These are phyloP conservation scores for Hemileccinum rubropunctum DNA, from an alignment of 768 basidiomycete genomes.

Conservation along the genomic window DNA sequence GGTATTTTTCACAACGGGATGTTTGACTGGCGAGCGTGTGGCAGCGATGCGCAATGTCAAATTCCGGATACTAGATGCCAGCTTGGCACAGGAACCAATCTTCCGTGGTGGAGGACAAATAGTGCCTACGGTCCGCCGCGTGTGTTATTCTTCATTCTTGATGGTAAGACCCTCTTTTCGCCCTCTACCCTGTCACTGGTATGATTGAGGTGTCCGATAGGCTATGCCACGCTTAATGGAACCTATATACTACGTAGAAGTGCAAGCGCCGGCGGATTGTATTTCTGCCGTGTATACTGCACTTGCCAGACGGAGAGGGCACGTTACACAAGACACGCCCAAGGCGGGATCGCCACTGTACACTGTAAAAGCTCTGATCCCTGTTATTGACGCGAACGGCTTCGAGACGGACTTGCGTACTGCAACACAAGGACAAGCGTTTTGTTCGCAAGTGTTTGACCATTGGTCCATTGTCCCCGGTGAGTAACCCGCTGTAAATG, in stretches of 20 bases:
- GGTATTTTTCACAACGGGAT: neutral
- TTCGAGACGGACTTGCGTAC: conserved; percentile 98
- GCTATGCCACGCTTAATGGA: conserved; percentile 95
- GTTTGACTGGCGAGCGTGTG: neutral
- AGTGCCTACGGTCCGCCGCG: conserved; percentile 96
- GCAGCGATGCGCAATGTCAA: conserved; percentile 98
- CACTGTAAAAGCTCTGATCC: conserved; percentile 97
- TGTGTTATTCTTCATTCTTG: conserved; percentile 98
- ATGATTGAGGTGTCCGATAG: conserved; percentile 38
- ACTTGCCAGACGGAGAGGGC: conserved; percentile 96
- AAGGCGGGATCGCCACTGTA: conserved; percentile 98
- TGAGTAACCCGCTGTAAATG: conserved; percentile 34
- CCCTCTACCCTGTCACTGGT: conserved; percentile 7
- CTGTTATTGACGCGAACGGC: conserved; percentile 97
- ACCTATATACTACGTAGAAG: conserved; percentile 97
- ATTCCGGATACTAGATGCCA: conserved; percentile 92
- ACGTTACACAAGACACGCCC: conserved; percentile 97
- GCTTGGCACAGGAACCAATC: conserved; percentile 91
- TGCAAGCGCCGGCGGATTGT: conserved; percentile 98
- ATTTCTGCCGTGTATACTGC: conserved; percentile 99
- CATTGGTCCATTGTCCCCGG: conserved; percentile 99
- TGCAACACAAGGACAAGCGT: conserved; percentile 98
- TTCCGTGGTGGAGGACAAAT: conserved; percentile 98
- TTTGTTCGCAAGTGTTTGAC: conserved; percentile 95
- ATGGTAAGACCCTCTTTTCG: conserved; percentile 61